phyloP scores from a whole-genome alignment of 352 stramenopile species.

The Globisporangium apiculatum region DNA sequence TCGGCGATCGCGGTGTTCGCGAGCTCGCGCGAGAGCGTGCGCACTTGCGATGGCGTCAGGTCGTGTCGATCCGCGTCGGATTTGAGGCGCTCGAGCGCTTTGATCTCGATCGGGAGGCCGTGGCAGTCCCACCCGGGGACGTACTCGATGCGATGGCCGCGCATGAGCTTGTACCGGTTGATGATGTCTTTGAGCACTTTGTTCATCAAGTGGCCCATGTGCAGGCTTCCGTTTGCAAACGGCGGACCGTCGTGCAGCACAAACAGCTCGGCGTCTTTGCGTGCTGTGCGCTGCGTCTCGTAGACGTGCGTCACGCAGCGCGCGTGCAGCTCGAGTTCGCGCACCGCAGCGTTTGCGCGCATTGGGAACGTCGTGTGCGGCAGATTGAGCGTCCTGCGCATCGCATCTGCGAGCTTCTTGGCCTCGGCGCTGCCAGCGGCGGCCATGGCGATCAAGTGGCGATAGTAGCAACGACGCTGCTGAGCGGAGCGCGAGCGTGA shows the following conservation, averaged over 20 bases:
- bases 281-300: slow-evolving; percentile 19
- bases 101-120: slow-evolving; percentile 98
- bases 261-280: slow-evolving; percentile 51
- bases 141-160: slow-evolving; percentile 92
- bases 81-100: slow-evolving; percentile 93
- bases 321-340: slow-evolving; percentile 66
- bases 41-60: slow-evolving; percentile 89
- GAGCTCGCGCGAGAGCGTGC: slow-evolving; percentile 88
- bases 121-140: slow-evolving; percentile 99
- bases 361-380: slow-evolving; percentile 95
- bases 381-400: slow-evolving; percentile 93
- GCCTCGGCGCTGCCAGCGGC: slow-evolving; percentile 20
- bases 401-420: slow-evolving; percentile 60
- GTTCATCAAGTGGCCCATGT: slow-evolving; percentile 95
- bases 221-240: slow-evolving; percentile 98
- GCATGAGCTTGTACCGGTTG: slow-evolving; percentile 93
- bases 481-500: neutral
- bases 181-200: slow-evolving; percentile 98
- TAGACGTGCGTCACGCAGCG: slow-evolving; percentile 66
- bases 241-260: slow-evolving; percentile 97
- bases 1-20: slow-evolving; percentile 90
- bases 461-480: neutral
- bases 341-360: slow-evolving; percentile 89
- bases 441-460: neutral
- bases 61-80: slow-evolving; percentile 17